Evolutionary conservation across 495 filamentous ascomycete genomes (phyloP), one percentile per base, ranked within the genome.

Genomic region (Penicillium argentinense): DNA sequence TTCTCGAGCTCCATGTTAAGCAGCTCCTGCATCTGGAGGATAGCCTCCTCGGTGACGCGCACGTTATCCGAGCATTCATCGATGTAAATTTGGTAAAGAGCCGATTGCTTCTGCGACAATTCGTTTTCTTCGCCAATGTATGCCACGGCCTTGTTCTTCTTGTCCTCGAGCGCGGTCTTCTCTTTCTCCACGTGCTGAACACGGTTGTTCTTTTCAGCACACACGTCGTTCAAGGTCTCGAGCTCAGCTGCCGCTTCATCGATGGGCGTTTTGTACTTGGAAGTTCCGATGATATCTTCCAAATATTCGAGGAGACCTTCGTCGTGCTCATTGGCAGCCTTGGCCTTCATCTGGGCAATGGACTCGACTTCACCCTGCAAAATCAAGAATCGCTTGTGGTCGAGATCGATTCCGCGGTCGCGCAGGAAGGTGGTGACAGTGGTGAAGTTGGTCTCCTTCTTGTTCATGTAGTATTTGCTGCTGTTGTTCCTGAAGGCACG

Each of bases 121-220:
- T 98, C 93, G 59, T 98, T 98, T 60, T 97, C 92, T 49, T 95
- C 88, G 25, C 79, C 82, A 49, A 98, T 85, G 59, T 82, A 97
- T 4, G 88, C 83, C 8, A 98, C 64, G 4, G 93, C 93, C 64
- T 91, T 90, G 63, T 97, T 82, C 67, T 97, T 98, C 77, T 96
- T 96, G 58, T 95, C 91, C 64, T 93, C 93, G 27, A 98, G 77
- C 22, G 82, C 72, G 38, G 83, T 88, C 73, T 88, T 96, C 72
- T 98, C 93, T 63, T 97, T 98, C 70, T 98, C 93, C 2, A 98
- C 93, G 61, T 96, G 92, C 69, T 96, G 89, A 5, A 98, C 95
- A 36, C 95, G 86, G 34, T 82, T 84, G 54, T 85, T 93, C 75
- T 97, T 98, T 63, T 97, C 93, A 39, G 87, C 73, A 62, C 93